phyloP scores from a whole-genome alignment of 2,329 filamentous ascomycete species.

The Pseudocercospora macadamiae region DNA sequence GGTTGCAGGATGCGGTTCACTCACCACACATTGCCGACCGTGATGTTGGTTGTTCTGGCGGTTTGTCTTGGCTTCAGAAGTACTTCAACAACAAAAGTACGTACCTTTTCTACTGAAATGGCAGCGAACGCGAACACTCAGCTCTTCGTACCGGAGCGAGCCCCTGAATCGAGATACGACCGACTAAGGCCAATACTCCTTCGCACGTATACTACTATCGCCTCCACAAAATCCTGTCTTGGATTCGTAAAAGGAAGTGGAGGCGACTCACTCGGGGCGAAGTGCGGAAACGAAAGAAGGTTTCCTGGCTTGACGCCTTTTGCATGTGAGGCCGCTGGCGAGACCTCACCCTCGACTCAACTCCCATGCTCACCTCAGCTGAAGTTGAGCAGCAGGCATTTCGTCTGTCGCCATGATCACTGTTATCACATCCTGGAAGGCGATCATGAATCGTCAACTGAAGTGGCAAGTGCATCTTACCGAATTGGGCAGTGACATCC shows the following conservation, averaged over 20 bases:
- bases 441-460: neutral
- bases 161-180: neutral
- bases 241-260: neutral
- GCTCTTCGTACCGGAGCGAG: too few species aligned
- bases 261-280: neutral
- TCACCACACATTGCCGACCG: neutral
- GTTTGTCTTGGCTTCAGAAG: slow-evolving; percentile 1
- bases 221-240: neutral
- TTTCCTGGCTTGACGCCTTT: neutral
- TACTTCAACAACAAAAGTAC: neutral
- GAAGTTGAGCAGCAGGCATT: too few species aligned
- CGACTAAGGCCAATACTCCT: neutral
- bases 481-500: neutral
- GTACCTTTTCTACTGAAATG: neutral
- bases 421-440: too few species aligned
- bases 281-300: slow-evolving; percentile 1
- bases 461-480: neutral
- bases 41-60: neutral
- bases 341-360: neutral
- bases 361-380: neutral
- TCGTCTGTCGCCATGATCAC: too few species aligned
- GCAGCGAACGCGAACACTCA: too few species aligned
- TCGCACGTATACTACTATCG: neutral
- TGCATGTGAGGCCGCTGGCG: slow-evolving; percentile 3
- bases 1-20: neutral